Evolutionary conservation across 495 filamentous ascomycete species (phyloP), one percentile per base, ranked within the genome.

Genomic region (Melanomma pulvis-pyrius): DNA sequence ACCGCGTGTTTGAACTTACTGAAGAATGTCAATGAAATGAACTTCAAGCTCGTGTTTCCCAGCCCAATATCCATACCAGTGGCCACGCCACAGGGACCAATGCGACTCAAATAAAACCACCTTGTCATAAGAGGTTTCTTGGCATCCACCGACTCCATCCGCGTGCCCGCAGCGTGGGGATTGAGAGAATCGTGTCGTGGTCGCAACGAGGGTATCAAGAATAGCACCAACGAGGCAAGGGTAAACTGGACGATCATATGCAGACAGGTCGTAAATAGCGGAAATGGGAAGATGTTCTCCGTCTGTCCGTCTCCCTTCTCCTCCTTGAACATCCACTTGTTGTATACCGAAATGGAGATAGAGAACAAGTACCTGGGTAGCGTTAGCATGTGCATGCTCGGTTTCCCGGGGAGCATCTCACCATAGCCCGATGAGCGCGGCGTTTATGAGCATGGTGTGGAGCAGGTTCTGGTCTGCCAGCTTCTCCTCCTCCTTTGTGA

Each of bases 261-360:
- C 71, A 92, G 75, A 69, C 91, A 91, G 12, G 96, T 99, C 1
- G 92, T 96, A 79, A 98, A 98, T 54, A 99, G 85, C 50, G 96
- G 96, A 66, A 92, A 98, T 50, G 90, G 88, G 74, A 99, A 99
- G 72, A 97, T 69, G 65, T 69, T 63, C 62, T 59, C 21, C 6
- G 28, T 59, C 30, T 67, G 36, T 19, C 66, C 67, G 46, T 67
- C 67, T 28, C 30, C 63, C 48, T 91, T 87, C 54, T 88, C 85
- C 19, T 87, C 79, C 66, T 90, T 88, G 77, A 99, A 99, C 96
- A 99, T 99, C 96, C 96, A 98, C 82, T 97, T 98, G 81, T 99
- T 99, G 79, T 99, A 99, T 59, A 98, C 86, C 29, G 96, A 98
- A 71, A 98, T 97, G 15, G 90, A 90, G 39, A 98, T 84, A 19